Percentiles rank a stretch among this genome's conserved stretches.
These are phyloP conservation scores for Kwoniella dejecticola DNA, from an alignment of 768 basidiomycete genomes.

Conservation along the genomic window DNA sequence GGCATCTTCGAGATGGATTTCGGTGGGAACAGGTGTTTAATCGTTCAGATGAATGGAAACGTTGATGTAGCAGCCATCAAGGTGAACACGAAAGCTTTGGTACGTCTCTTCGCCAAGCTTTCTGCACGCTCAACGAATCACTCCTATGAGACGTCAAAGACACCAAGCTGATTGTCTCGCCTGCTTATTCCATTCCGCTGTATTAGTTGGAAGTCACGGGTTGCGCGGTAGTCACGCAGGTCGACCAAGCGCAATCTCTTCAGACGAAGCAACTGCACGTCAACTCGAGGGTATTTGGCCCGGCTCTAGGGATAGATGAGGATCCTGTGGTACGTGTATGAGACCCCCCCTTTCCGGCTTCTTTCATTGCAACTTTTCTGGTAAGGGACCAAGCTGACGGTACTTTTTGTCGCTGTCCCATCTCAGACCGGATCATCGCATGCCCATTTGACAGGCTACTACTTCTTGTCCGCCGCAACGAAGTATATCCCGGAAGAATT, in stretches of 20 bases:
- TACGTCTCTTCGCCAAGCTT: too few relatives aligned
- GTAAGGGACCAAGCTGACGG: background rate
- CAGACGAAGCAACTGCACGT: conserved; percentile 18
- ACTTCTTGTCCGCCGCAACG: conserved; percentile 19
- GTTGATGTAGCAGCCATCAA: conserved; percentile 16
- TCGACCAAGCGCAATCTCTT: background rate
- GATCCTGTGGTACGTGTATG: conserved; percentile 46
- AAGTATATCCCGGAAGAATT: conserved; percentile 7
- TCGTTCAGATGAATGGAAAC: conserved; percentile 15
- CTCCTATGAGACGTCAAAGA: background rate
- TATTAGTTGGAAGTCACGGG: conserved; percentile 1
- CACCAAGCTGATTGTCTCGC: background rate
- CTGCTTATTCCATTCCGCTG: background rate
- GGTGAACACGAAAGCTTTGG: conserved; percentile 16
- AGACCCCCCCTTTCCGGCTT: too few relatives aligned
- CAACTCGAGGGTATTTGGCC: conserved; percentile 31
- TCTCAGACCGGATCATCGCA: conserved; percentile 40
- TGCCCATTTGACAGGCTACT: conserved; percentile 32
- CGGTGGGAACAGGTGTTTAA: conserved; percentile 7
- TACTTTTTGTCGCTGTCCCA: background rate
- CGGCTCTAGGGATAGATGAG: conserved; percentile 34
- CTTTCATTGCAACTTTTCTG: background rate
- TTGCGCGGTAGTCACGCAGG: background rate
- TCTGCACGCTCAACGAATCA: too few relatives aligned
- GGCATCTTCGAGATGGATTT: conserved; percentile 15